These are phyloP conservation scores for Ramaria sp. DNA, from an alignment of 768 basidiomycete species.

Conservation along the genomic window DNA sequence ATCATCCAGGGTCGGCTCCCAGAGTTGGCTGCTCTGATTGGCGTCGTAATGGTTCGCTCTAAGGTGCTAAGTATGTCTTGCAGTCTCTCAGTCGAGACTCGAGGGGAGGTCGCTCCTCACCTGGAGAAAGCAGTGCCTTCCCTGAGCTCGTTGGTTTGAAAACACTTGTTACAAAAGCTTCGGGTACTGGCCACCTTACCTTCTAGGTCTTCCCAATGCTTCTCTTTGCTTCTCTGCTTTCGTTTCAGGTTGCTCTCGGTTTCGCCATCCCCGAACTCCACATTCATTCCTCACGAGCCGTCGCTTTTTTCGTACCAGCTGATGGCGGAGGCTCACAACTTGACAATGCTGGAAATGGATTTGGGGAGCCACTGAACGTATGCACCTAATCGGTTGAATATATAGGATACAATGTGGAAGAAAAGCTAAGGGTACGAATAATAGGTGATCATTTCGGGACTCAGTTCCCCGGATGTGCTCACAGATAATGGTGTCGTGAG, in stretches of 20 bases:
- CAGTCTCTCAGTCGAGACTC: too few relatives aligned
- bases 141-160: background rate
- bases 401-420: too few relatives aligned
- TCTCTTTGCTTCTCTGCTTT: background rate
- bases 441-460: slow-evolving; percentile 54
- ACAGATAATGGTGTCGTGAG: slow-evolving; percentile 46
- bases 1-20: too few relatives aligned
- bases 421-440: background rate
- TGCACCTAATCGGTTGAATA: background rate
- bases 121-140: background rate
- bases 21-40: too few relatives aligned
- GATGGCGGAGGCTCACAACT: slow-evolving; percentile 34
- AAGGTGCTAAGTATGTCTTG: too few relatives aligned
- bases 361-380: slow-evolving; percentile 38
- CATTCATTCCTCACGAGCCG: background rate
- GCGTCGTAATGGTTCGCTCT: too few relatives aligned
- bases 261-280: background rate
- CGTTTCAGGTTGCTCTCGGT: background rate
- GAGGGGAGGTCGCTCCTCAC: too few relatives aligned
- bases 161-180: background rate
- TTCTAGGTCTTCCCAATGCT: background rate
- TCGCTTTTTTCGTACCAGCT: slow-evolving; percentile 27
- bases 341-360: slow-evolving; percentile 24
- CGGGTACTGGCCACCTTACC: background rate
- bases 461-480: slow-evolving; percentile 47